Evolutionary conservation across 2,329 filamentous ascomycete genomes (phyloP), one percentile per base, ranked within the genome.

Genomic region (Trichoderma sp.): DNA sequence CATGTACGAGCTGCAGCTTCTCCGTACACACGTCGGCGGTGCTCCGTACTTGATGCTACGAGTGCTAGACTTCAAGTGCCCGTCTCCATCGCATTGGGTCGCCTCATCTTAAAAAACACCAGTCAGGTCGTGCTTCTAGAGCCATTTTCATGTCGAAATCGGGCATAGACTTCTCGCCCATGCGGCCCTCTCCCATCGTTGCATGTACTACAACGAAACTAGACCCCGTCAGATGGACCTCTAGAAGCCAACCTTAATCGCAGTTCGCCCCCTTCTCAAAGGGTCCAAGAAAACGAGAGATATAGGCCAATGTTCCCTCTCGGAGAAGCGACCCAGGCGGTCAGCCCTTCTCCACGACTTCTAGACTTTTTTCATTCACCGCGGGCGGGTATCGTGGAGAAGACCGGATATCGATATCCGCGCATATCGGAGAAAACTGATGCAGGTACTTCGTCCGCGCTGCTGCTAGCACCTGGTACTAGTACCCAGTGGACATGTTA

Each of bases 381-480:
- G 67, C 57, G 57, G 57, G 67, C 67, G 67, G 67, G 57, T 47
- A 68, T 69, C 67, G 67, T 69, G 67, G 67, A 69, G 66, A 62
- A 61, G 26, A 20, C 67, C 67, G 67, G 67, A 69, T 69, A 69
- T 69, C 67, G 67, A 69, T 32, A 32, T 69, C 67, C 67, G 67
- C 67, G 67, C 67, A 62, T 62, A 62, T 62, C 67, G 67, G 67
- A 69, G 67, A 69, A 69, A 62, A 69, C 67, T 61, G 57, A 47
- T 69, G 67, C 67, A 69, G 67, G 67, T 69, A 69, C 67, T 50
- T 30, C 26, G 57, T 62, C 61, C 67, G 55, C 32, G 39, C 28
- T 34, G 39, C n/a, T 50, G 47, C 57, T 69, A 69, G 34, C 64
- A 67, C 53, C 32, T 28, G 53, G 53, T 57, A 28, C 57, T 34